Conservation (phyloP, 768 basidiomycete species). For the Mycena maculata region DNA sequence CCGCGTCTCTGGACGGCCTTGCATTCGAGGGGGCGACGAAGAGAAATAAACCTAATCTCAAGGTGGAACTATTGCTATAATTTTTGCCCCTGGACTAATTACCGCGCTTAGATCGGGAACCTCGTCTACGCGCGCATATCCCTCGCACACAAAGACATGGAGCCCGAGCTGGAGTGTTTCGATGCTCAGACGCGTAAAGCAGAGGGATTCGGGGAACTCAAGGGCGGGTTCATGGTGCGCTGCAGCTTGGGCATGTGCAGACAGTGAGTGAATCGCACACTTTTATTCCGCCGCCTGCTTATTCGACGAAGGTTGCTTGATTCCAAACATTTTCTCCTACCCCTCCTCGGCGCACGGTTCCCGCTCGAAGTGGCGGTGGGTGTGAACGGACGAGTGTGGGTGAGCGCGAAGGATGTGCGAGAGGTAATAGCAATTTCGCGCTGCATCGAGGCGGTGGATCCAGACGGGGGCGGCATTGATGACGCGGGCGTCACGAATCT, state of each 20-base stretch:
- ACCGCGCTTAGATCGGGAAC: slow-evolving; percentile 78
- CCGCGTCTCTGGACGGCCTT: slow-evolving; percentile 85
- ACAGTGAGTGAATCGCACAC: slow-evolving; percentile 64
- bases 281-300: not conserved
- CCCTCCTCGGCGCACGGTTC: slow-evolving; percentile 81
- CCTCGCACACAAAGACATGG: slow-evolving; percentile 96
- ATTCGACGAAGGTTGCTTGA: slow-evolving; percentile 67
- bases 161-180: slow-evolving; percentile 97
- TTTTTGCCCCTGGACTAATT: not conserved
- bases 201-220: slow-evolving; percentile 94
- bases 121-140: slow-evolving; percentile 94
- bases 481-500: slow-evolving; percentile 64
- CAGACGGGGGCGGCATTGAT: slow-evolving; percentile 75
- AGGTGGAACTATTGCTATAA: slow-evolving; percentile 58
- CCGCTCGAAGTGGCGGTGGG: slow-evolving; percentile 92
- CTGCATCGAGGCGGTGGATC: slow-evolving; percentile 86
- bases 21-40: slow-evolving; percentile 98
- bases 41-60: slow-evolving; percentile 92
- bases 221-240: slow-evolving; percentile 84
- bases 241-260: slow-evolving; percentile 90
- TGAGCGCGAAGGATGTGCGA: slow-evolving; percentile 77
- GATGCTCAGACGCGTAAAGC: slow-evolving; percentile 93
- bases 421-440: slow-evolving; percentile 81
- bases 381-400: slow-evolving; percentile 93
- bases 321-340: slow-evolving; percentile 84